These are phyloP conservation scores for Drechslera avenae DNA, from an alignment of 2,329 filamentous ascomycete genomes.

Conservation along the genomic window DNA sequence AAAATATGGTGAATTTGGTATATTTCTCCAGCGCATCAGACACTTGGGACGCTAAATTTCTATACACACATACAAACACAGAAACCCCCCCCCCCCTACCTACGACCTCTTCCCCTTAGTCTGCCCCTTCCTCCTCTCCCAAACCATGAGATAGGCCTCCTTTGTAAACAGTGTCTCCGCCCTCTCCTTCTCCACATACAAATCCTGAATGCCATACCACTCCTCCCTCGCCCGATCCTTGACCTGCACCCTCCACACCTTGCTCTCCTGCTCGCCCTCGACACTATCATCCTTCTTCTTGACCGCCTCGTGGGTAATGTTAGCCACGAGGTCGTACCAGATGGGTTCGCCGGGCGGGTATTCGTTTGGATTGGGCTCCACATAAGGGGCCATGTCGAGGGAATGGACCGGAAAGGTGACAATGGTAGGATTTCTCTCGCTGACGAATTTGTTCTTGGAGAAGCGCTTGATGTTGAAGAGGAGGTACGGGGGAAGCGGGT, in stretches of 20 bases:
- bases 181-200: constrained; percentile 89
- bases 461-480: constrained; percentile 97
- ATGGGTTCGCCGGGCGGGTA: constrained; percentile 80
- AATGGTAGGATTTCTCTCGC: constrained; percentile 95
- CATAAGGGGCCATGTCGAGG: constrained; percentile 87
- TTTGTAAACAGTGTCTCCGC: constrained; percentile 89
- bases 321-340: constrained; percentile 93
- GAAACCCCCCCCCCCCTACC: not conserved
- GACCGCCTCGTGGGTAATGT: constrained; percentile 87
- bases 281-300: constrained; percentile 78
- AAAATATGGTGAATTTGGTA: too few relatives aligned
- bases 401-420: constrained; percentile 89
- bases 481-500: constrained; percentile 88
- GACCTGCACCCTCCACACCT: constrained; percentile 94
- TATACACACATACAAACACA: too few relatives aligned
- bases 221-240: constrained; percentile 79
- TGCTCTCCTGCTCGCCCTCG: constrained; percentile 87
- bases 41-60: too few relatives aligned
- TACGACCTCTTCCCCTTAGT: not conserved
- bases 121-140: constrained; percentile 76
- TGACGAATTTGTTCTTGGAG: constrained; percentile 93
- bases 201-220: constrained; percentile 92
- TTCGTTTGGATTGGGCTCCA: constrained; percentile 79
- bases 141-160: constrained; percentile 94
- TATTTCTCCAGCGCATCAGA: too few relatives aligned